phyloP scores from a whole-genome alignment of 257 asterid species.

The Nicotiana sylvestris region DNA sequence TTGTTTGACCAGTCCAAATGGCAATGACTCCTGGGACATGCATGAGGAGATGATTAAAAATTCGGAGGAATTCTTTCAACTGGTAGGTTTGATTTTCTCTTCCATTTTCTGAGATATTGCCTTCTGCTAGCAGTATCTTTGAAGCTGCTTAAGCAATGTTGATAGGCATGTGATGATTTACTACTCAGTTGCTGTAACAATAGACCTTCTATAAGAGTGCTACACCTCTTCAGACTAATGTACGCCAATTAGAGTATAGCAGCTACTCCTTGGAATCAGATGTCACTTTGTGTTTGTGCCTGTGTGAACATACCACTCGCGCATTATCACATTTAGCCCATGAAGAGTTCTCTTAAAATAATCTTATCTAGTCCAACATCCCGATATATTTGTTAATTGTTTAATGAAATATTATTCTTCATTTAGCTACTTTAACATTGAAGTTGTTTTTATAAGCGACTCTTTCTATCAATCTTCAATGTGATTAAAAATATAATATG shows the following conservation, averaged over 20 bases:
- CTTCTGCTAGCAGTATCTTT: not conserved
- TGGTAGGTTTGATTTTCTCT: conserved; percentile 32
- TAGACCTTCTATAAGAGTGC: not conserved
- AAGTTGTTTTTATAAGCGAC: not conserved
- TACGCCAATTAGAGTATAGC: not conserved
- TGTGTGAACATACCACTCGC: not conserved
- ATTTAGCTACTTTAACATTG: not conserved
- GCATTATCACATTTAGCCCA: not conserved
- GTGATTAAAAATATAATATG: not conserved
- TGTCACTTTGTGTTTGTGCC: not conserved
- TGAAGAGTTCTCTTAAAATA: not conserved
- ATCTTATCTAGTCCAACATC: not conserved
- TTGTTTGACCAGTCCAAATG: conserved; percentile 78
- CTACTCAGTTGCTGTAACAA: not conserved
- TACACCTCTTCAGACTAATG: not conserved
- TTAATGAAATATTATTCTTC: not conserved
- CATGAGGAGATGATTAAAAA: conserved; percentile 92
- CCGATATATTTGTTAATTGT: not conserved
- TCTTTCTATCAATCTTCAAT: not conserved
- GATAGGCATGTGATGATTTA: not conserved
- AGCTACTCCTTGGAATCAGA: not conserved
- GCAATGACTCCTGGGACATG: conserved; percentile 87
- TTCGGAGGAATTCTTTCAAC: conserved; percentile 81
- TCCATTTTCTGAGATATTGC: not conserved
- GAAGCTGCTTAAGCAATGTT: not conserved